phyloP scores from a whole-genome alignment of 805 yeast species.

The Starmerella roubikii region DNA sequence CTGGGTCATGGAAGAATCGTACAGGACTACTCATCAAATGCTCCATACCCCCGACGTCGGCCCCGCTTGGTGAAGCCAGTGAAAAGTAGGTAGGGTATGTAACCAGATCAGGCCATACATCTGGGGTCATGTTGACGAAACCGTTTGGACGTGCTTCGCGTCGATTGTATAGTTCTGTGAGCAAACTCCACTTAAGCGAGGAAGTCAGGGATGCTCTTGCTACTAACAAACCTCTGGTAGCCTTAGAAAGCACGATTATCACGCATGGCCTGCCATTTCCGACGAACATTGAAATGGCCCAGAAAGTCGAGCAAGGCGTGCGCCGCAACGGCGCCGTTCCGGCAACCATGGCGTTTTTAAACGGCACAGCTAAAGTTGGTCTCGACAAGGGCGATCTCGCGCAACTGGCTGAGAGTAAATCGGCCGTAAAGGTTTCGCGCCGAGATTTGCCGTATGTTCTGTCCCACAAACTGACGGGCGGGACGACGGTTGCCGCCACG shows the following conservation, averaged over 20 bases:
- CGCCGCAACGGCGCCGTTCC: slow-evolving; percentile 59
- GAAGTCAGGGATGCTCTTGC: slow-evolving; percentile 53
- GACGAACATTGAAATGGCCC: slow-evolving; percentile 59
- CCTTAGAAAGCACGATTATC: slow-evolving; percentile 75
- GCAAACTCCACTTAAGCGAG: slow-evolving; percentile 16
- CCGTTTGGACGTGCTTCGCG: no score
- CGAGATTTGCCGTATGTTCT: slow-evolving; percentile 65
- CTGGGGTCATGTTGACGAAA: no score
- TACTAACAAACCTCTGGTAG: slow-evolving; percentile 53
- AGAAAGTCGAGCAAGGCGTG: slow-evolving; percentile 46
- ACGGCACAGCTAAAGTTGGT: slow-evolving; percentile 65
- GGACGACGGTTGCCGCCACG: slow-evolving; percentile 81
- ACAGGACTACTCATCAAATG: no score
- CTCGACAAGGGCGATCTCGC: slow-evolving; percentile 36
- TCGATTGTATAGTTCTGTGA: no score
- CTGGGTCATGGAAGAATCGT: no score
- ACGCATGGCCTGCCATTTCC: slow-evolving; percentile 87
- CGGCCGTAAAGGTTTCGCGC: slow-evolving; percentile 53
- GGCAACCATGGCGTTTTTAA: slow-evolving; percentile 68
- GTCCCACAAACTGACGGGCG: slow-evolving; percentile 55
- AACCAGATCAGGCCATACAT: no score
- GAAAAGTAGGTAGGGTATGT: no score
- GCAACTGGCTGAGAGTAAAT: slow-evolving; percentile 32
- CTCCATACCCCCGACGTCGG: no score
- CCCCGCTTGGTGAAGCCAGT: no score